Conservation (phyloP, 441 rosid genomes). For the Erysimum cheiri region DNA sequence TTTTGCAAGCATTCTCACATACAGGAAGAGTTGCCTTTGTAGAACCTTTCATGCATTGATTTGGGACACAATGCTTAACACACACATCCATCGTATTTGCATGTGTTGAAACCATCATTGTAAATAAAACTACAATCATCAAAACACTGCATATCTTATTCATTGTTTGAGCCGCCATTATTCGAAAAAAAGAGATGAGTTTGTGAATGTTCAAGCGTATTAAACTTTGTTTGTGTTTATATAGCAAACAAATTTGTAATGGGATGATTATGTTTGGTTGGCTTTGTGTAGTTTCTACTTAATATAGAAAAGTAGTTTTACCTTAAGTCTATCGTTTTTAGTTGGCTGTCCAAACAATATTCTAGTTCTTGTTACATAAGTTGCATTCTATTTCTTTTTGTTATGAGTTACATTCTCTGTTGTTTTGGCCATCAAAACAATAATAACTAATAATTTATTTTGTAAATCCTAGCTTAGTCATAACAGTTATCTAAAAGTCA, state of each 20-base stretch:
- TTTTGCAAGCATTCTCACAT: constrained; percentile 7
- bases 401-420: neutral
- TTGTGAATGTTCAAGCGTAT: neutral
- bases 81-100: neutral
- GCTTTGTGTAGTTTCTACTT: neutral
- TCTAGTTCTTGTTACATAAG: neutral
- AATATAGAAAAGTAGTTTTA: neutral
- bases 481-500: neutral
- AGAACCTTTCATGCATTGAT: constrained; percentile 9
- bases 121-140: constrained; percentile 9
- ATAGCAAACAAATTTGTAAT: neutral
- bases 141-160: neutral
- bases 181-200: neutral
- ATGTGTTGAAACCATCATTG: constrained; percentile 1
- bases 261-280: neutral
- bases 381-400: no score
- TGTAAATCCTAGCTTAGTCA: neutral
- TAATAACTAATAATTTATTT: neutral
- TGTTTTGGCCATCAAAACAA: neutral
- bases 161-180: constrained; percentile 3
- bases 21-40: neutral
- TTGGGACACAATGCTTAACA: constrained; percentile 3
- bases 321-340: neutral
- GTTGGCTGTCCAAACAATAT: neutral
- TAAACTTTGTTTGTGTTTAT: neutral